phyloP scores from a whole-genome alignment of 2,329 filamentous ascomycete genomes.

The Thielaviopsis populi region DNA sequence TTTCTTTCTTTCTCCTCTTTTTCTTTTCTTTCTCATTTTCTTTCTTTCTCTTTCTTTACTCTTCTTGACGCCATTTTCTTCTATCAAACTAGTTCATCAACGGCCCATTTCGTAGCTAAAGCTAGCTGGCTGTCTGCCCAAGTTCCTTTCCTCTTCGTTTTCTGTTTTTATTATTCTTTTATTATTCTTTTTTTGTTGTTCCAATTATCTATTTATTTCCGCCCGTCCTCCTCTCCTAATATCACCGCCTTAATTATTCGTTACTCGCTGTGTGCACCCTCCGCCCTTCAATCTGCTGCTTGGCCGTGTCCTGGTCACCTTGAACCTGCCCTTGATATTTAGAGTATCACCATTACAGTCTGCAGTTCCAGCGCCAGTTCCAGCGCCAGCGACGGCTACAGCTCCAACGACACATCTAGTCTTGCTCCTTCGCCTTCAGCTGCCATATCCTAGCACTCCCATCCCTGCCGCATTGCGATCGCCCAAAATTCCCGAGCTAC shows the following conservation, averaged over 20 bases:
- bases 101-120: neutral
- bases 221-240: neutral
- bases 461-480: constrained; percentile 1
- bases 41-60: neutral
- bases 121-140: neutral
- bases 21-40: neutral
- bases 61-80: neutral
- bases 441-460: neutral
- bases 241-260: neutral
- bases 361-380: neutral
- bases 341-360: neutral
- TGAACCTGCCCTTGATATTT: neutral
- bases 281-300: neutral
- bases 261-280: neutral
- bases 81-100: neutral
- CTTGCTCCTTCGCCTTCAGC: neutral
- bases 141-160: neutral
- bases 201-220: neutral
- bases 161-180: neutral
- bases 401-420: neutral
- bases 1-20: neutral
- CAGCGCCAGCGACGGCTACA: neutral
- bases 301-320: neutral
- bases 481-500: neutral
- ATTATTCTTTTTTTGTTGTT: neutral